Evolutionary conservation across 2,329 filamentous ascomycete species (phyloP), one percentile per base, ranked within the genome.

Genomic region (Colletotrichum noveboracense): DNA sequence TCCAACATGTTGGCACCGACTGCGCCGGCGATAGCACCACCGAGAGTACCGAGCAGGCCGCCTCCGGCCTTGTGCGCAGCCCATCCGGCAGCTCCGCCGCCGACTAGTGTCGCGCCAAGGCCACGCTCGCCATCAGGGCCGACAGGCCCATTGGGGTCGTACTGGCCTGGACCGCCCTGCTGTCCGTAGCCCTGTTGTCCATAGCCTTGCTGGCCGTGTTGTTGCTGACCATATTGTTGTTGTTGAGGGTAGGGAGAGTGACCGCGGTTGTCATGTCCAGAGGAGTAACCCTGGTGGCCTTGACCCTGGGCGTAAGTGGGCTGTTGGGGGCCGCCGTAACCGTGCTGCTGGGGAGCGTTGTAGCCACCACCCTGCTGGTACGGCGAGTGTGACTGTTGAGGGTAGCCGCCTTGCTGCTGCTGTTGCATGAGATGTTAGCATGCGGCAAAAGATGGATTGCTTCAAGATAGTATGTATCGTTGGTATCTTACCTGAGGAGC

Each of bases 1-100:
- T 89, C 88, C 8, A 91, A 76, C 48, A 88, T 78, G 75, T 91
- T 91, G 2, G 90, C 90, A 6, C 87, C 88, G n/a, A 91, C 85
- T 1, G 90, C 89, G 38, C 90, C 90, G 18, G 86, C 88, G 2
- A 89, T 84, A 0, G 87, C 85, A 13, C 88, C 89, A 9, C 86
- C 89, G 3, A 91, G 79, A 4, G 88, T 89, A 26, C 88, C 88
- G 30, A 91, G 80, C 43, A 87, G 77, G 21, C 90, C 89, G 32
- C 88, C 88, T 14, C 90, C 90, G 24, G 89, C 82, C 78, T 89
- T 87, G 81, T 91, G 87, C 0, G 89, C 89, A 0, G 89, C 85
- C 79, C 87, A 91, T 9, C 87, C 90, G n/a, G 88, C 90, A 2
- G 85, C 89, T 21, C 87, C 89, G 69, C 89, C 88, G 26, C 90